phyloP scores from a whole-genome alignment of 2,329 filamentous ascomycete species.

The Metarhizium guizhouense region DNA sequence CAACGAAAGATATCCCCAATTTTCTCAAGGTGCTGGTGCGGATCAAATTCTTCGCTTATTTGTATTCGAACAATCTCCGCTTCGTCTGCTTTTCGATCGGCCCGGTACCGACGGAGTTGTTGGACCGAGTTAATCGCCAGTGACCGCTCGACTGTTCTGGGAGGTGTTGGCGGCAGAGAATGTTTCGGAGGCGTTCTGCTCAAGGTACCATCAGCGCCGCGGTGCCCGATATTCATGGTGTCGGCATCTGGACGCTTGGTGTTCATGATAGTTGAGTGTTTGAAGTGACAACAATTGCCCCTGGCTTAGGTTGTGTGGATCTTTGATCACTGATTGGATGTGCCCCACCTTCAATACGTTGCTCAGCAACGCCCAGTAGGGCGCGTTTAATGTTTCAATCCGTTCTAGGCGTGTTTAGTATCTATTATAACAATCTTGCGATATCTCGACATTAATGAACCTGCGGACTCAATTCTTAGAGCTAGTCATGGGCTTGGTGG shows the following conservation, averaged over 20 bases:
- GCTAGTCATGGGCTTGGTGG: background rate
- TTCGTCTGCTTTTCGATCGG: background rate
- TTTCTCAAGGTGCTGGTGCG: background rate
- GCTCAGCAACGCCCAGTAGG: background rate
- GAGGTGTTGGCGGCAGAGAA: background rate
- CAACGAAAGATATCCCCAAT: background rate
- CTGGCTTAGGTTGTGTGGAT: background rate
- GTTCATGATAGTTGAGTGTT: background rate
- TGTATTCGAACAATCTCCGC: background rate
- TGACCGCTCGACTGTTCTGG: background rate
- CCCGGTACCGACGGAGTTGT: background rate
- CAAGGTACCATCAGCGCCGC: background rate
- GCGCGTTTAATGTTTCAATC: background rate
- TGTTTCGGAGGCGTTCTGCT: background rate
- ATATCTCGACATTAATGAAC: background rate
- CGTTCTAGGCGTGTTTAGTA: background rate
- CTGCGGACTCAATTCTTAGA: background rate
- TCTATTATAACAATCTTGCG: background rate
- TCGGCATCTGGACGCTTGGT: background rate
- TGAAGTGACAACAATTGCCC: background rate
- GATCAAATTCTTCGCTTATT: background rate
- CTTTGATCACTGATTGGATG: background rate
- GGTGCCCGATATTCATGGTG: background rate
- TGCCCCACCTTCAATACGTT: background rate
- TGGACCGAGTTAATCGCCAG: background rate